Conservation (phyloP, 352 stramenopile species). For the Thalassiosira delicatula region DNA sequence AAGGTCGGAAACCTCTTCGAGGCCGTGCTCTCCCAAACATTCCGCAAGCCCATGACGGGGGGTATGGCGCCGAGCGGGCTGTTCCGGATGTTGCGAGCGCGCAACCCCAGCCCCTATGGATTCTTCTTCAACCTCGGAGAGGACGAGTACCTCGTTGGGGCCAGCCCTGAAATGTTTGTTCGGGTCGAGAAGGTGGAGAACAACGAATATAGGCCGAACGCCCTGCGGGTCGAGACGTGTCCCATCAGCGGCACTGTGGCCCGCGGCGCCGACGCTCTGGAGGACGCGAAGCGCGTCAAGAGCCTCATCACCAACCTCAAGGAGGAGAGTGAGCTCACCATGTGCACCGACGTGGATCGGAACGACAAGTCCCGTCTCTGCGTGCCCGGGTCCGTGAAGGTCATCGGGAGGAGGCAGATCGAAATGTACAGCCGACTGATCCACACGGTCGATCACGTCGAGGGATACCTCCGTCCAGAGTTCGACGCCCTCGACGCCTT, state of each 20-base stretch:
- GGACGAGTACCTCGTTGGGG: conserved; percentile 87
- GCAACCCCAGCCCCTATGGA: conserved; percentile 88
- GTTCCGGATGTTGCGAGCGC: conserved; percentile 82
- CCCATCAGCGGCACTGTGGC: conserved; percentile 89
- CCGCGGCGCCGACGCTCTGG: conserved; percentile 85
- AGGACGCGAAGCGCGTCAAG: conserved; percentile 87
- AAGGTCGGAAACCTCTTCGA: conserved; percentile 89
- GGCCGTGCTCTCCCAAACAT: conserved; percentile 88
- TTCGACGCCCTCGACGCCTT: conserved; percentile 91
- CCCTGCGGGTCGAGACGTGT: conserved; percentile 88
- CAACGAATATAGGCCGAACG: conserved; percentile 79
- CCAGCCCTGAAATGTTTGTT: conserved; percentile 91
- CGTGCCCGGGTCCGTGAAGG: conserved; percentile 87
- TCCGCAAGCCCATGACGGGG: conserved; percentile 77
- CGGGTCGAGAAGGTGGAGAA: conserved; percentile 84
- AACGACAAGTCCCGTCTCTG: conserved; percentile 88
- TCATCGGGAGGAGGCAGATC: conserved; percentile 89
- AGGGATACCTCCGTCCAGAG: conserved; percentile 87
- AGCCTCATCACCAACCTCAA: conserved; percentile 88
- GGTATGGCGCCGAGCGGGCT: conserved; percentile 74
- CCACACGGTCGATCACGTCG: conserved; percentile 90
- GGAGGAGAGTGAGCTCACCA: conserved; percentile 89
- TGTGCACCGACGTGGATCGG: conserved; percentile 90
- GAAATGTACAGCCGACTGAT: conserved; percentile 91
- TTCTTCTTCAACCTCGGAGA: conserved; percentile 89